Conservation (phyloP, 164 flowering plant species). For the Tetracentron sinense region DNA sequence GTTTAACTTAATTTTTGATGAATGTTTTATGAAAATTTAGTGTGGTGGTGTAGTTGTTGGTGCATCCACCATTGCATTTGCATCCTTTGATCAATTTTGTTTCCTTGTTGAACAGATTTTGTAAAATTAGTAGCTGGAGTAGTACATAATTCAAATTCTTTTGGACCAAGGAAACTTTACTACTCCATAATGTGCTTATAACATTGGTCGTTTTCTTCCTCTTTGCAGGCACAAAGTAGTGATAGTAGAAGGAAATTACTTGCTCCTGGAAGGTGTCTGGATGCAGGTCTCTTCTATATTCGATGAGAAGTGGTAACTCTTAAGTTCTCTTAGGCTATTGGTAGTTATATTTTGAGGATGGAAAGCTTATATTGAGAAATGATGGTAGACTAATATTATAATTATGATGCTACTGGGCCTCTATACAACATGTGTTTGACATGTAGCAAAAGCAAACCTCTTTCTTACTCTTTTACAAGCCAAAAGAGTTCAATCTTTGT, state of each 20-base stretch:
- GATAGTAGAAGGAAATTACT: conserved; percentile 92
- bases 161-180: no score
- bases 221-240: conserved; percentile 81
- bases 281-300: conserved; percentile 64
- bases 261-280: conserved; percentile 78
- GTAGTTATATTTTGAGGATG: not conserved
- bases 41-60: no score
- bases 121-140: not conserved
- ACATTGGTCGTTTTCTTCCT: no score
- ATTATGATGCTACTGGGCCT: no score
- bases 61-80: no score
- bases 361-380: not conserved
- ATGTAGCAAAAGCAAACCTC: no score
- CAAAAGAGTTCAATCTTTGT: not conserved
- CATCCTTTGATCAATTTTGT: no score
- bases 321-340: not conserved
- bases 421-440: no score
- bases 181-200: no score
- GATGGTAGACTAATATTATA: not conserved
- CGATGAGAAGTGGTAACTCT: conserved; percentile 81
- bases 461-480: not conserved
- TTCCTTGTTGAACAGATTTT: not conserved
- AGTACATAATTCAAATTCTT: not conserved
- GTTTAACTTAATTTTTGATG: no score
- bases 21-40: no score